Percentiles rank a stretch among this genome's conserved stretches.
Evolutionary conservation across 176 grass and related monocot genomes (phyloP).

Genomic region (Hordeum marinum): DNA sequence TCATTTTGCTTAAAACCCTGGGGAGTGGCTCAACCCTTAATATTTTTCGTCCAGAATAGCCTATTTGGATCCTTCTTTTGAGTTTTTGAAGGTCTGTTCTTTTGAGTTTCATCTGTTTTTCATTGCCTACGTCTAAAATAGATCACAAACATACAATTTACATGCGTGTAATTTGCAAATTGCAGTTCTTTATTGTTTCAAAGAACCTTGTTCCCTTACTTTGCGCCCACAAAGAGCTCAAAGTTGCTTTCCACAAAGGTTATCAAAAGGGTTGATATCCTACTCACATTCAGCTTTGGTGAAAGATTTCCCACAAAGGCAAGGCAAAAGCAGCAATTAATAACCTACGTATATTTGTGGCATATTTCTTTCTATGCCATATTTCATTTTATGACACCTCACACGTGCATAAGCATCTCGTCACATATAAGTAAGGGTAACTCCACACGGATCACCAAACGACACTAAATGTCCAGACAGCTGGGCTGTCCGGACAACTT

Average conservation of each 20-base stretch:
- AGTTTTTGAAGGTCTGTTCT: too few species aligned
- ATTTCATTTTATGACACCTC: not conserved
- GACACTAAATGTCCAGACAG: too few species aligned
- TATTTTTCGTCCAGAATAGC: not conserved
- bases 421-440: not conserved
- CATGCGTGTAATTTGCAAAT: not conserved
- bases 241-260: constrained; percentile 20
- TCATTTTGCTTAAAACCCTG: too few species aligned
- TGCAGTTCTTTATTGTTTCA: not conserved
- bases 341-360: not conserved
- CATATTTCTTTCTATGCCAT: not conserved
- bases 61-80: not conserved
- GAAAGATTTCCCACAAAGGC: constrained; percentile 14
- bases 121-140: not conserved
- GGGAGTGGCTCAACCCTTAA: not conserved
- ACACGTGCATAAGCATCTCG: constrained; percentile 26
- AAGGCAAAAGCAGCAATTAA: constrained; percentile 9
- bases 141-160: not conserved
- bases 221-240: not conserved
- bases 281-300: constrained; percentile 4
- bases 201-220: not conserved
- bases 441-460: too few species aligned
- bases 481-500: too few species aligned
- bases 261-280: constrained; percentile 13
- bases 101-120: not conserved